A percentile compares a stretch with the other conserved stretches of the same genome.
These are phyloP conservation scores for Castanea sativa DNA, from an alignment of 306 rosid genomes.

Conservation along the genomic window DNA sequence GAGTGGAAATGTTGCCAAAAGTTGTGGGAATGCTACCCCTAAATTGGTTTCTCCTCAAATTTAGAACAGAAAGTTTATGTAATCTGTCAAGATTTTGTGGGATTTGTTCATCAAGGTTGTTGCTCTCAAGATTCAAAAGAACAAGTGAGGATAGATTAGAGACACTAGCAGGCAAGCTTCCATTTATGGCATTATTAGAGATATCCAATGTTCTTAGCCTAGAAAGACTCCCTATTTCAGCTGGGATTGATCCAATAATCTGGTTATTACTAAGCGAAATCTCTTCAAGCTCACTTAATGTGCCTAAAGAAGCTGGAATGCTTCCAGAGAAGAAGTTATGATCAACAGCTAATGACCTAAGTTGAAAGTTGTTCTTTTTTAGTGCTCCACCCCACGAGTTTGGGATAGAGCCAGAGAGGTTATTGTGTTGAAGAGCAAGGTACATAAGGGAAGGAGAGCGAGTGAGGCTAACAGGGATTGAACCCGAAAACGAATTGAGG, in stretches of 20 bases:
- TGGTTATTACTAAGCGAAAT: constrained; percentile 49
- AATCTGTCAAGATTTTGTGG: constrained; percentile 49
- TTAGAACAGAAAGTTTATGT: constrained; percentile 57
- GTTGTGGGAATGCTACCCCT: constrained; percentile 58
- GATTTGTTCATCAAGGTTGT: constrained; percentile 42
- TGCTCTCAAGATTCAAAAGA: constrained; percentile 43
- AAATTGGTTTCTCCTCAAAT: constrained; percentile 52
- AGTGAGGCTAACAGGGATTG: constrained; percentile 48
- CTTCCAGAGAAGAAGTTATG: constrained; percentile 56
- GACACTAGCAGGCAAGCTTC: constrained; percentile 43
- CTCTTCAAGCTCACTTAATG: constrained; percentile 40
- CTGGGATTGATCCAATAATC: constrained; percentile 49
- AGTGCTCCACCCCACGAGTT: constrained; percentile 47
- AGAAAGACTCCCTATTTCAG: constrained; percentile 53
- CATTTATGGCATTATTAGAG: constrained; percentile 52
- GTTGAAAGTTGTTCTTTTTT: constrained; percentile 29
- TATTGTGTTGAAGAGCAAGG: constrained; percentile 61
- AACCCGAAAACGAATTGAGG: constrained; percentile 64
- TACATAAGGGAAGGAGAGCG: constrained; percentile 49
- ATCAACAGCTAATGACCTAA: constrained; percentile 51
- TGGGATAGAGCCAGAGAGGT: constrained; percentile 66
- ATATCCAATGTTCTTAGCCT: constrained; percentile 48
- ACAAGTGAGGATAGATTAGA: constrained; percentile 43
- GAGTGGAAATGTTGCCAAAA: constrained; percentile 59
- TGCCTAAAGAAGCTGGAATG: constrained; percentile 58